Evolutionary conservation across 192 early-diverging fungal species (phyloP).

Genomic region (Backusella australiensis): DNA sequence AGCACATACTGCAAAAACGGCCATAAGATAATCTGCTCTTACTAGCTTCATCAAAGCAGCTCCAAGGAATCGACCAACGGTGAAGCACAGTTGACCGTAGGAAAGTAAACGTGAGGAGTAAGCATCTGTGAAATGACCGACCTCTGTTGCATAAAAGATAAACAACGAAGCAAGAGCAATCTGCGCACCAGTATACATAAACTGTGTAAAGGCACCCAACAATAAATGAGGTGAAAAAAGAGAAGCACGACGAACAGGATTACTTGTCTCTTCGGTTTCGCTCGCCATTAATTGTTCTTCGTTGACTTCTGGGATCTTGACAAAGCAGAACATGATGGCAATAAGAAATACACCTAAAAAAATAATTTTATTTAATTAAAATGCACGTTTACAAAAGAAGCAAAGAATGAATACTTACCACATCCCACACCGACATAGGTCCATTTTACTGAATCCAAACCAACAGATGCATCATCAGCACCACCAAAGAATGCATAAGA

Average conservation of each 20-base stretch:
- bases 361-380: not conserved
- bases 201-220: constrained; percentile 26
- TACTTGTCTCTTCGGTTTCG: constrained; percentile 21
- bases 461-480: not conserved
- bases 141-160: constrained; percentile 26
- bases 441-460: constrained; percentile 28
- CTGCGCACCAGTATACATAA: constrained; percentile 36
- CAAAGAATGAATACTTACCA: constrained; percentile 10
- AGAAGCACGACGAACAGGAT: constrained; percentile 19
- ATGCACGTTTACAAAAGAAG: not conserved
- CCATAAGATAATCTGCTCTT: constrained; percentile 18
- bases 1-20: constrained; percentile 8
- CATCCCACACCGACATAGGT: constrained; percentile 33
- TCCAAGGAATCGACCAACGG: constrained; percentile 32
- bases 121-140: constrained; percentile 16
- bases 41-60: constrained; percentile 20
- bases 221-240: constrained; percentile 26
- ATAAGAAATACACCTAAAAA: constrained; percentile 29
- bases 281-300: constrained; percentile 36
- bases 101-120: constrained; percentile 21
- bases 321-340: constrained; percentile 28
- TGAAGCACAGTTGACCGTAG: constrained; percentile 25
- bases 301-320: constrained; percentile 37
- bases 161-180: constrained; percentile 33
- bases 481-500: constrained; percentile 36